Evolutionary conservation across 1,139 yeast genomes (phyloP), one percentile per base, ranked within the genome.

Genomic region (Blastobotrys raffinosifermentans): DNA sequence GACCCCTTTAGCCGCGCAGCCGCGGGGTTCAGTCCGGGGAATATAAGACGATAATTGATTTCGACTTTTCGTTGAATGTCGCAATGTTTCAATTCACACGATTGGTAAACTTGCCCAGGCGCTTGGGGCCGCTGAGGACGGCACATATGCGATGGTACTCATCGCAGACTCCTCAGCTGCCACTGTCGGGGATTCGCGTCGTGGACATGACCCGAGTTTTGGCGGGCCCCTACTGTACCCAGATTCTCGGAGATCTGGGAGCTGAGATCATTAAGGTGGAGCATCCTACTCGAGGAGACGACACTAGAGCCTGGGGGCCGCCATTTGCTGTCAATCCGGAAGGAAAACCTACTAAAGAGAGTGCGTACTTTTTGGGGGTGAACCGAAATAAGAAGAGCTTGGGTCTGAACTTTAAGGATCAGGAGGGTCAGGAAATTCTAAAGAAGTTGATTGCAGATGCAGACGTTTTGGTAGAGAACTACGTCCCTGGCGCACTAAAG

Each of bases 271-370:
- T 66, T 37, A 66, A 66, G 39, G 54, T 66, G 27, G 70, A 66
- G 50, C 69, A 65, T 38, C 70, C 69, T 2, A 46, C 45, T n/a
- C 54, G 67, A 10, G 70, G 70, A 7, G 70, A 66, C 46, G 70
- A 66, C 37, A 66, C 70, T 4, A 51, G 70, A 27, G 63, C 66
- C 5, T 65, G 70, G 70, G 70, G 70, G 8, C 69, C 69, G 1
- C 69, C 69, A 2, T 65, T 63, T 38, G 66, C 66, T 8, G 39
- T 39, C n/a, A 36, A 39, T 5, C 20, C 26, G 11, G 44, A 48
- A 25, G 47, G 37, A 35, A 38, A 45, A 14, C 37, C 42, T 5
- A 42, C 46, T 1, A 60, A 61, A 18, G 69, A 66, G 41, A 53
- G 64, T 31, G 70, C 70, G 2, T 66, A 65, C 46, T 66, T 57